Evolutionary conservation across 495 filamentous ascomycete genomes (phyloP), one percentile per base, ranked within the genome.

Genomic region (Penicillium canescens): DNA sequence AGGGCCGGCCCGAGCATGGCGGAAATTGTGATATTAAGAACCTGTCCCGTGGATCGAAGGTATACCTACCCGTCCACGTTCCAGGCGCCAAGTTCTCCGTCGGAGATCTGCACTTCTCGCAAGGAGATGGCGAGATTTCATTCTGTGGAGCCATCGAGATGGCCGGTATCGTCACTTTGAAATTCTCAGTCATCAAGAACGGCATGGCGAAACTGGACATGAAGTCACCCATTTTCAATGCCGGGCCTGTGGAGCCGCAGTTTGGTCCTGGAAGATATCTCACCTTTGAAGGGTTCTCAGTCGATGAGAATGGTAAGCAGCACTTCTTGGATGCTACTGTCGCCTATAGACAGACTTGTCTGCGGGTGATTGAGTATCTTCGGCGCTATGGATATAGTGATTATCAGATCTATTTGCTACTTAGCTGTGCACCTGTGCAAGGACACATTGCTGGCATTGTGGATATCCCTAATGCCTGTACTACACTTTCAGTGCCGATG

Each of bases 121-220:
- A 96, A 68, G 91, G 92, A 20, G 91, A 96, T 65, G 93, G 93
- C 4, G 93, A 98, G 69, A 96, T 98, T 46, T 90, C 86, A 0
- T 97, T 98, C 72, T 98, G 93, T 62, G 93, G 93, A 12, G 93
- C 92, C 9, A 98, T 98, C 55, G 93, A 98, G 67, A 98, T 98
- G 90, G 89, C 92, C 0, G 93, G 93, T 16, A 73, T 91, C 13
- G 95, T 98, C 56, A 98, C 93, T 3, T 76, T 96, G 61, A 96
- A 96, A 65, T 90, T 96, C 77, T 85, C 79, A 42, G 85, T 98
- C 10, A 85, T 98, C 78, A 94, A 94, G 71, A 79, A 86, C 54
- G 93, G 92, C 39, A 81, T 96, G 64, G 77, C 78, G 36, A 81
- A 88, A 33, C 69, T 96, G 38, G 88, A 80, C 4, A 86, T 95